Conservation (phyloP, 2,329 filamentous ascomycete species). For the Xylaria polymorpha region DNA sequence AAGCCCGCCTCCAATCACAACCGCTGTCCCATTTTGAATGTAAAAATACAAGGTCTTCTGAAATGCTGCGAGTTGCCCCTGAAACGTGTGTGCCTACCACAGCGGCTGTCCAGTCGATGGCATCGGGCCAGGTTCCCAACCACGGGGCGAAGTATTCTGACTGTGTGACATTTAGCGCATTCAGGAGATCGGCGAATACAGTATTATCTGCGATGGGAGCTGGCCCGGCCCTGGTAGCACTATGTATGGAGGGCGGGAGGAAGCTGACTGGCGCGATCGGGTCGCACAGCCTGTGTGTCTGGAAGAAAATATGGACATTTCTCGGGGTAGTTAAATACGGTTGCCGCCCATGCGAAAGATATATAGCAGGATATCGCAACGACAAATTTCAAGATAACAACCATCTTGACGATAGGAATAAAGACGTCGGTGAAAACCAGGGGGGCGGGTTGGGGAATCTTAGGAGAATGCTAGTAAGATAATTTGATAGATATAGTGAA, state of each 20-base stretch:
- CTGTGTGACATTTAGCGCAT: slow-evolving; percentile 81
- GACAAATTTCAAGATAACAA: neutral
- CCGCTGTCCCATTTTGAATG: slow-evolving; percentile 49
- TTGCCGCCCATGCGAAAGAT: slow-evolving; percentile 4
- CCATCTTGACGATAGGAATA: neutral
- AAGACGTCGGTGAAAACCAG: neutral
- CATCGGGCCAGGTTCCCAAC: slow-evolving; percentile 82
- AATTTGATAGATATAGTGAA: neutral
- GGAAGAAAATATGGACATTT: slow-evolving; percentile 43
- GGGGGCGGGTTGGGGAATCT: neutral
- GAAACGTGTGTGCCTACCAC: slow-evolving; percentile 84
- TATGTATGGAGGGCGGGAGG: slow-evolving; percentile 37
- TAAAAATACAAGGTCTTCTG: slow-evolving; percentile 63
- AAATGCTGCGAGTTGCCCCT: slow-evolving; percentile 77
- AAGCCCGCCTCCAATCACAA: slow-evolving; percentile 64
- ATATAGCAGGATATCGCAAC: neutral
- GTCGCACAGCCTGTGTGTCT: slow-evolving; percentile 39
- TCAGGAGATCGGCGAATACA: slow-evolving; percentile 63
- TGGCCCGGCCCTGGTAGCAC: slow-evolving; percentile 16
- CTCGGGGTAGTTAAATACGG: slow-evolving; percentile 22
- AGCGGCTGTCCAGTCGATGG: slow-evolving; percentile 94
- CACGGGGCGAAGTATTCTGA: slow-evolving; percentile 79
- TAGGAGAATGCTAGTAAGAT: neutral
- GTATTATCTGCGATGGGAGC: slow-evolving; percentile 38
- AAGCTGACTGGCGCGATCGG: slow-evolving; percentile 45